phyloP scores from a whole-genome alignment of 2,329 filamentous ascomycete genomes.

The Cyphellophora attinorum region DNA sequence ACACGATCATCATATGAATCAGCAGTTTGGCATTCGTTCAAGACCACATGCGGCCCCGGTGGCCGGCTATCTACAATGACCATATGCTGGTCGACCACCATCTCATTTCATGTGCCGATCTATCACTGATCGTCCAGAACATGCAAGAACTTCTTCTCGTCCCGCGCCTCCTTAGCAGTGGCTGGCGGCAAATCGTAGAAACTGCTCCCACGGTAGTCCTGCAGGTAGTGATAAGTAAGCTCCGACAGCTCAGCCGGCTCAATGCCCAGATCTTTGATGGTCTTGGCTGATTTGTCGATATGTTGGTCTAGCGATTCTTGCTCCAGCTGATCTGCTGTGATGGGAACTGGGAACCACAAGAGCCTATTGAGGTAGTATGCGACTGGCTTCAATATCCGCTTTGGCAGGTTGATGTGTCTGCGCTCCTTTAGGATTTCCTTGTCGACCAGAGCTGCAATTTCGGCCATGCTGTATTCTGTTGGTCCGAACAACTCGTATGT shows the following conservation, averaged over 20 bases:
- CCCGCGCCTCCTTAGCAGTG: slow-evolving; percentile 85
- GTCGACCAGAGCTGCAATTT: slow-evolving; percentile 82
- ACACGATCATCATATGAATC: too few relatives aligned
- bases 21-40: too few relatives aligned
- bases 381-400: slow-evolving; percentile 64
- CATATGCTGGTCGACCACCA: too few relatives aligned
- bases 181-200: slow-evolving; percentile 91
- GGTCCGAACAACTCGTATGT: slow-evolving; percentile 94
- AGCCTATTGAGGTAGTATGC: slow-evolving; percentile 67
- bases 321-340: slow-evolving; percentile 73
- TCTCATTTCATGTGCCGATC: too few relatives aligned
- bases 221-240: slow-evolving; percentile 88
- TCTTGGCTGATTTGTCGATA: slow-evolving; percentile 87
- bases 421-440: slow-evolving; percentile 84
- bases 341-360: slow-evolving; percentile 83
- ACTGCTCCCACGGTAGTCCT: slow-evolving; percentile 78
- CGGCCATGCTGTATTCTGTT: slow-evolving; percentile 78
- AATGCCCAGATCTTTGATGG: slow-evolving; percentile 86
- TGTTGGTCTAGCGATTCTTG: slow-evolving; percentile 86
- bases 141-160: slow-evolving; percentile 95
- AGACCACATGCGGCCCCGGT: too few relatives aligned
- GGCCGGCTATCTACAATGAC: too few relatives aligned
- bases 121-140: slow-evolving; percentile 80
- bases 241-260: slow-evolving; percentile 77
- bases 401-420: slow-evolving; percentile 85